These are phyloP conservation scores for Botryotinia globosa DNA, from an alignment of 2,329 filamentous ascomycete genomes.

Conservation along the genomic window DNA sequence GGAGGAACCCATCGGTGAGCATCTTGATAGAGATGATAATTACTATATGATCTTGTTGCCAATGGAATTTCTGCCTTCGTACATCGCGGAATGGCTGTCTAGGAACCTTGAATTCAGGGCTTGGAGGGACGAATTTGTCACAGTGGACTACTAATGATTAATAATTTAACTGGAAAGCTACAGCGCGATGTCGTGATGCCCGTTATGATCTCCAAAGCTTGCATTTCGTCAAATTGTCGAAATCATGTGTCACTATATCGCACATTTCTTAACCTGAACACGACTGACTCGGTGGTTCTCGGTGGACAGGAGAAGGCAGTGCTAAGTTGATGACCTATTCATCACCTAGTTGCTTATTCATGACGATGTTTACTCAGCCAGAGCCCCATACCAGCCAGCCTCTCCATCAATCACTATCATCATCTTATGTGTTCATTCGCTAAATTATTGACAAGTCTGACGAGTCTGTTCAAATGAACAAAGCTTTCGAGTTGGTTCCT, in stretches of 20 bases:
- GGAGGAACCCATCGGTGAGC: conserved; percentile 1
- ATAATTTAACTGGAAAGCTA: background rate
- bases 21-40: background rate
- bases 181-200: background rate
- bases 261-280: background rate
- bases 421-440: background rate
- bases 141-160: background rate
- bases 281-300: background rate
- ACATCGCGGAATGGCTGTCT: background rate
- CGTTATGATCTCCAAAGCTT: background rate
- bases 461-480: background rate
- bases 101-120: background rate
- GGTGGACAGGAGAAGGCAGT: conserved; percentile 5
- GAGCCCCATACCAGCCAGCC: background rate
- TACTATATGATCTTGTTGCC: background rate
- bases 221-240: background rate
- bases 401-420: background rate
- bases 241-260: background rate
- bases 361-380: conserved; percentile 15
- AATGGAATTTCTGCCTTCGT: background rate
- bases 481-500: background rate
- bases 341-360: conserved; percentile 1
- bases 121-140: background rate
- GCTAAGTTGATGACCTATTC: conserved; percentile 9
- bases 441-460: background rate